A percentile compares a stretch with the other conserved stretches of the same genome.
These are phyloP conservation scores for Pseudoneurospora amorphoporcata DNA, from an alignment of 495 filamentous ascomycete genomes.

Conservation along the genomic window DNA sequence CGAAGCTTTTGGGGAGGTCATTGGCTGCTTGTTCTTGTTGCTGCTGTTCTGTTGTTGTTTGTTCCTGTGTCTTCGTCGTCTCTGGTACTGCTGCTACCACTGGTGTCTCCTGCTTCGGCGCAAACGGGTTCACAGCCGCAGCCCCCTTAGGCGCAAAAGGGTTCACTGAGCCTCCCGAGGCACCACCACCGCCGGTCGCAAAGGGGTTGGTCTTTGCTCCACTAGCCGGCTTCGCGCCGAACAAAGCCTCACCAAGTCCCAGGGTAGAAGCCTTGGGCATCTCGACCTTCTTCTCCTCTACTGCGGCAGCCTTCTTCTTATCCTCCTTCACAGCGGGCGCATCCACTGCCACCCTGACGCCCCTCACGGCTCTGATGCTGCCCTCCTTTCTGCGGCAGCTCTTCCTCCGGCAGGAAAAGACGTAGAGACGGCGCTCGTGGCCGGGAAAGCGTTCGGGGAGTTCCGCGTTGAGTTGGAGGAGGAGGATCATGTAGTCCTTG, in stretches of 20 bases:
- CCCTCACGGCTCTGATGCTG: slow-evolving; percentile 61
- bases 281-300: slow-evolving; percentile 1
- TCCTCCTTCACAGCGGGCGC: slow-evolving; percentile 8
- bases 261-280: slow-evolving; percentile 8
- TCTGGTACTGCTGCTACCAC: slow-evolving; percentile 18
- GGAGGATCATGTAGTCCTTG: slow-evolving; percentile 68
- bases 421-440: slow-evolving; percentile 77
- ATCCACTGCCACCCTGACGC: slow-evolving; percentile 40
- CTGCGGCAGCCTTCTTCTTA: slow-evolving; percentile 11
- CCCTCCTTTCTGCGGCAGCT: slow-evolving; percentile 76
- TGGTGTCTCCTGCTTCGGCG: slow-evolving; percentile 17
- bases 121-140: slow-evolving; percentile 23
- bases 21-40: not conserved
- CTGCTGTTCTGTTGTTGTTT: not conserved
- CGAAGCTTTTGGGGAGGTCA: slow-evolving; percentile 61
- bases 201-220: slow-evolving; percentile 44
- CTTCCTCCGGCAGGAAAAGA: slow-evolving; percentile 70
- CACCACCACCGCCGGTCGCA: slow-evolving; percentile 23
- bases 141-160: slow-evolving; percentile 38
- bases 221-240: slow-evolving; percentile 35
- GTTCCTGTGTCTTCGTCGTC: slow-evolving; percentile 8
- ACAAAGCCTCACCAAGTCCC: slow-evolving; percentile 45
- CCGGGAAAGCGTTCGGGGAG: slow-evolving; percentile 75
- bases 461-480: slow-evolving; percentile 87
- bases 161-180: slow-evolving; percentile 20